Conservation (phyloP, 2,329 filamentous ascomycete species). For the Aspergillus versicolor region DNA sequence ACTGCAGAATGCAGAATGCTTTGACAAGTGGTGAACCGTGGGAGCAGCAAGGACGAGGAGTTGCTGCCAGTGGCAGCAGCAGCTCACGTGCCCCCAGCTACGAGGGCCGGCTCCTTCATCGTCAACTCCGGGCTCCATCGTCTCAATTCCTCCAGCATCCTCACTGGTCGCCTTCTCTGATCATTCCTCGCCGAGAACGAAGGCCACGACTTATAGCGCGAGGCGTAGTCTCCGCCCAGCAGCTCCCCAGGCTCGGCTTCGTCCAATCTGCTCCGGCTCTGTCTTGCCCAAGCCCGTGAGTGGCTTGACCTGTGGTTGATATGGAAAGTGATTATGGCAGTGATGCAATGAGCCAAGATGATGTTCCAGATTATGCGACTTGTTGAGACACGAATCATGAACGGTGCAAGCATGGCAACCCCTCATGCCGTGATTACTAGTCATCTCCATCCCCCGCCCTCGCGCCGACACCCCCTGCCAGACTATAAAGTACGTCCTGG, state of each 20-base stretch:
- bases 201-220: not conserved
- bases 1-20: not conserved
- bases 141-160: not conserved
- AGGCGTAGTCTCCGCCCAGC: conserved; percentile 5
- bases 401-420: conserved; percentile 12
- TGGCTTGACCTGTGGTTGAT: conserved; percentile 7
- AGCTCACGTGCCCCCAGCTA: conserved; percentile 9
- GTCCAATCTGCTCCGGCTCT: conserved; percentile 2
- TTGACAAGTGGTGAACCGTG: not conserved
- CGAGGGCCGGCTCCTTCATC: not conserved
- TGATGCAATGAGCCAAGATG: conserved; percentile 21
- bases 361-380: conserved; percentile 11
- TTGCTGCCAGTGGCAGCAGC: not conserved
- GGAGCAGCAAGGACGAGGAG: not conserved
- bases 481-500: conserved; percentile 8
- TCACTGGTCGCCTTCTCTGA: conserved; percentile 8
- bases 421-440: conserved; percentile 13
- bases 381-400: conserved; percentile 9
- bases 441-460: conserved; percentile 2
- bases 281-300: conserved; percentile 15
- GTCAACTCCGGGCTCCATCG: not conserved
- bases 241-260: conserved; percentile 1
- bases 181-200: not conserved
- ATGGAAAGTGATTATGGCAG: conserved; percentile 1
- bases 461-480: not conserved